These are phyloP conservation scores for Patellaria atrata DNA, from an alignment of 495 filamentous ascomycete genomes.

Conservation along the genomic window DNA sequence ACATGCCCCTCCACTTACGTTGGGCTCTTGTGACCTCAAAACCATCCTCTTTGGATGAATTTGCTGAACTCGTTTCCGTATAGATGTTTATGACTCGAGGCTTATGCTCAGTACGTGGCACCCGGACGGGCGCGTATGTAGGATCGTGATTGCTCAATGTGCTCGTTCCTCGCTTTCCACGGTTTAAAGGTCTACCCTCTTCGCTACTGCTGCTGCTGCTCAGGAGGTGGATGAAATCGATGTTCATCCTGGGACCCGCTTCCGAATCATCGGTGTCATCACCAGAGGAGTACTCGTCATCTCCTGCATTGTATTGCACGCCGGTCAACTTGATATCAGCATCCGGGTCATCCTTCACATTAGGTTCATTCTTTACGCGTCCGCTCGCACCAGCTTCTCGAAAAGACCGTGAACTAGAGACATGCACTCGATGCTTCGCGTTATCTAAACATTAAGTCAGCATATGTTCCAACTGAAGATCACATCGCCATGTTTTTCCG, in stretches of 20 bases:
- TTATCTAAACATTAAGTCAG: too few species aligned
- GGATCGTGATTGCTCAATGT: not conserved
- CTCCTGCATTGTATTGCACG: slow-evolving; percentile 13
- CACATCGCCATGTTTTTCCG: too few species aligned
- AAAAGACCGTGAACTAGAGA: too few species aligned
- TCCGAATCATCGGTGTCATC: slow-evolving; percentile 19
- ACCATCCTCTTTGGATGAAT: slow-evolving; percentile 23
- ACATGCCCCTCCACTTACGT: slow-evolving; percentile 24
- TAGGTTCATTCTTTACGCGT: slow-evolving; percentile 7
- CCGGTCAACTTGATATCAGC: slow-evolving; percentile 3
- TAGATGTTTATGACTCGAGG: slow-evolving; percentile 37
- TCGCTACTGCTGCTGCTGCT: too few species aligned
- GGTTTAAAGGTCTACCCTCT: slow-evolving; percentile 8
- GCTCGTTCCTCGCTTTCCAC: slow-evolving; percentile 2
- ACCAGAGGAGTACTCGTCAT: slow-evolving; percentile 27
- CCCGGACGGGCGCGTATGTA: slow-evolving; percentile 36
- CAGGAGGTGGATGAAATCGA: slow-evolving; percentile 24
- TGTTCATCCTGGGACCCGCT: slow-evolving; percentile 15
- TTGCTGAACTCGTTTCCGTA: slow-evolving; percentile 37
- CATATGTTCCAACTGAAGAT: too few species aligned
- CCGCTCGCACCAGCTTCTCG: too few species aligned
- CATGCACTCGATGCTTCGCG: too few species aligned
- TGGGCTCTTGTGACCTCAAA: slow-evolving; percentile 22
- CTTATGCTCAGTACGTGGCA: slow-evolving; percentile 39
- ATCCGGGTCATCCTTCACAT: slow-evolving; percentile 5